A percentile compares a stretch with the other conserved stretches of the same genome.
Evolutionary conservation across 2,329 filamentous ascomycete genomes (phyloP).

Genomic region (Botryotinia globosa): DNA sequence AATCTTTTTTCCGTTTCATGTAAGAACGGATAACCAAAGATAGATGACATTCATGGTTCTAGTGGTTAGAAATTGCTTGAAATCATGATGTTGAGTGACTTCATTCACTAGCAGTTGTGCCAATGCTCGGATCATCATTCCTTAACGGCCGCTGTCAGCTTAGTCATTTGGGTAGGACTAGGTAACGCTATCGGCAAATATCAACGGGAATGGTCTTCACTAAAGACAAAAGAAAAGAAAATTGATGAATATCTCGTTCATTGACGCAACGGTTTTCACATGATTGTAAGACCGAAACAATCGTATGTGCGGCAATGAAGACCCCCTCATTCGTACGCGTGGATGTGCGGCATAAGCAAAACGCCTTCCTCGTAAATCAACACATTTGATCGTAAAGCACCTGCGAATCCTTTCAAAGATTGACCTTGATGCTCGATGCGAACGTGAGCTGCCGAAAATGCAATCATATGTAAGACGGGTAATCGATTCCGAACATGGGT

Average conservation of each 20-base stretch:
- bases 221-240: not conserved
- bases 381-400: not conserved
- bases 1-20: not conserved
- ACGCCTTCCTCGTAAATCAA: not conserved
- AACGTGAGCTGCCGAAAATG: not conserved
- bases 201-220: not conserved
- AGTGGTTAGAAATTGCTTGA: not conserved
- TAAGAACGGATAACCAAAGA: not conserved
- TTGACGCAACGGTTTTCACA: not conserved
- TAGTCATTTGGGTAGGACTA: not conserved
- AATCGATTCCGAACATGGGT: not conserved
- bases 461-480: no score
- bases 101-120: not conserved
- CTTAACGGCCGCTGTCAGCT: not conserved
- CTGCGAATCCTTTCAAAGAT: not conserved
- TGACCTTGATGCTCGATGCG: not conserved
- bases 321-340: constrained; percentile 2
- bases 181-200: constrained; percentile 7
- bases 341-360: not conserved
- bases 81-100: not conserved
- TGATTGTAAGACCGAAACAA: not conserved
- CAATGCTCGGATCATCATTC: not conserved
- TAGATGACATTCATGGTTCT: not conserved
- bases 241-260: not conserved
- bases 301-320: not conserved